Base-by-base conservation (phyloP, 495 filamentous ascomycete genomes). In the Aspergillus mulundensis region DNA sequence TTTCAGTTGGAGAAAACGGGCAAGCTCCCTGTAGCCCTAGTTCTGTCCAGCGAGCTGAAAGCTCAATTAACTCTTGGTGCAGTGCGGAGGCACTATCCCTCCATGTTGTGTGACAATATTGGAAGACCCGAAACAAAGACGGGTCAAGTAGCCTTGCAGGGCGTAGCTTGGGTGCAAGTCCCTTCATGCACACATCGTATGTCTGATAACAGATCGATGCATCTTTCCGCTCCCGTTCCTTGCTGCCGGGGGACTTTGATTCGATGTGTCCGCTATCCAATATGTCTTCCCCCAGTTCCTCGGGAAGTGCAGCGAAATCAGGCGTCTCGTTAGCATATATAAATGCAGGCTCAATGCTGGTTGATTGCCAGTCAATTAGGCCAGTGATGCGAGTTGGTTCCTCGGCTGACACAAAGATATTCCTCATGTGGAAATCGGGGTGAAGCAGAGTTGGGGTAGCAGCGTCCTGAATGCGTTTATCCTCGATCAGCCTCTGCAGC, bases 291-390 rank as follows among this genome's bases (percentile, higher is more conserved):
- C n/a, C n/a, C n/a, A n/a, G n/a, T n/a, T n/a, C n/a, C n/a, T n/a
- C n/a, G n/a, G n/a, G n/a, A n/a, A n/a, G n/a, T 38, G 46, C 20
- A 51, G 67, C 69, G 56, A 78, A 73, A 59, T 77, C 75, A 4
- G 71, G 71, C 2, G 60, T 57, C 52, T 75, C 67, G 54, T 70
- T 65, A 21, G 64, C 61, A 53, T 71, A 72, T 8, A 62, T 56
- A 50, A 76, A 75, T 25, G 67, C 65, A 15, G 72, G 73, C 51
- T 74, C 65, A 48, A 76, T 68, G 42, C 66, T 70, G 6, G 69
- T 53, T 21, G 62, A 66, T 61, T 77, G 67, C 74, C 73, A 75
- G 50, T 77, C 74, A 30, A 78, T 68, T 0, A 78, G 51, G 25
- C 64, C 61, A 3, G 69, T 72, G n/a, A 79, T 65, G 11, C 66